phyloP scores from a whole-genome alignment of 805 yeast species.

The Schizosaccharomyces lindneri region DNA sequence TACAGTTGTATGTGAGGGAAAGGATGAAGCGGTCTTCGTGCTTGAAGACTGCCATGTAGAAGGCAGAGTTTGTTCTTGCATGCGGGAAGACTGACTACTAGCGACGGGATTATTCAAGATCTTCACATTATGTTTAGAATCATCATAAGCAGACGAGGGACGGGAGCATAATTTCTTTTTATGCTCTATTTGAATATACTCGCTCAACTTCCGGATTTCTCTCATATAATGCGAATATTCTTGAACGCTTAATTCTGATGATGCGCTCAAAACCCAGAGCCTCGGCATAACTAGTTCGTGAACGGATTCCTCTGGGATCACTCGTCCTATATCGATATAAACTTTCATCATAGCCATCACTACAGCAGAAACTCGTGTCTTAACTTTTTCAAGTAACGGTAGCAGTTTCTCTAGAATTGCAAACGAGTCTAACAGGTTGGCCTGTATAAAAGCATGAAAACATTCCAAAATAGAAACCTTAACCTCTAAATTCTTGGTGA shows the following conservation, averaged over 20 bases:
- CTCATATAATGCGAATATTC: conserved; percentile 20
- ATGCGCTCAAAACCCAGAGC: conserved; percentile 25
- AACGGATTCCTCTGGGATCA: conserved; percentile 24
- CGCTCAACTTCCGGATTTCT: conserved; percentile 11
- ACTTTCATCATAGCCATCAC: conserved; percentile 25
- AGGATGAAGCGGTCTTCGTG: no score
- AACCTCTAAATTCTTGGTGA: conserved; percentile 11
- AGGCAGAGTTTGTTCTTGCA: no score
- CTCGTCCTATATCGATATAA: conserved; percentile 14
- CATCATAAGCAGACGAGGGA: background rate
- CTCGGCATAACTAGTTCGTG: conserved; percentile 33
- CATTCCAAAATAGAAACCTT: conserved; percentile 32
- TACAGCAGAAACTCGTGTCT: conserved; percentile 48
- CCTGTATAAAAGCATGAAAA: background rate
- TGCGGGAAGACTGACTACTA: no score
- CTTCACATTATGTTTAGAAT: no score
- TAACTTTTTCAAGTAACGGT: conserved; percentile 54
- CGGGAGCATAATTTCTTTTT: background rate
- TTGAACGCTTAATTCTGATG: conserved; percentile 18
- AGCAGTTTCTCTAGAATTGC: conserved; percentile 52
- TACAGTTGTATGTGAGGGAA: no score
- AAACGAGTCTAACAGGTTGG: conserved; percentile 10
- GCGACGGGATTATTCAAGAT: no score
- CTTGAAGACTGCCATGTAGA: no score
- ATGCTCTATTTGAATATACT: background rate